These are phyloP conservation scores for Tuber melanosporum DNA, from an alignment of 495 filamentous ascomycete genomes.

Conservation along the genomic window DNA sequence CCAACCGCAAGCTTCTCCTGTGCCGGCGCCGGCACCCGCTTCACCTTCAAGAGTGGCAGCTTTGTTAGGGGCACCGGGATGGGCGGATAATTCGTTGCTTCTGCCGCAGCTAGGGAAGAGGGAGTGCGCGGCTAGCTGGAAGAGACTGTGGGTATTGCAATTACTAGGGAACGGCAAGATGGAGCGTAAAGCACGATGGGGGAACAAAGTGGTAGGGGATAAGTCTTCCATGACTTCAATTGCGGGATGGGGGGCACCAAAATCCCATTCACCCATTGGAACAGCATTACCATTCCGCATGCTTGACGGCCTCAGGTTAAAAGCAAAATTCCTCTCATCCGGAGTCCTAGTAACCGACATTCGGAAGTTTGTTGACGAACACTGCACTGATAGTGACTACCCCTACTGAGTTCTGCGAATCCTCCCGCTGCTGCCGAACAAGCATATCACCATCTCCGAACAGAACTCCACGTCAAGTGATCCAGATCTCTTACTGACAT, in stretches of 20 bases:
- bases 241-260: constrained; percentile 7
- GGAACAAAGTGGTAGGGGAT: constrained; percentile 33
- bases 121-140: constrained; percentile 52
- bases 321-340: constrained; percentile 62
- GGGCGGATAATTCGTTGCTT: constrained; percentile 42
- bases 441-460: constrained; percentile 62
- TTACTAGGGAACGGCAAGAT: constrained; percentile 63
- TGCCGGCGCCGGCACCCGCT: not conserved
- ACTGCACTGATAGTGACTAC: constrained; percentile 35
- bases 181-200: constrained; percentile 53
- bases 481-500: constrained; percentile 64
- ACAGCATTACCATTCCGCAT: constrained; percentile 74
- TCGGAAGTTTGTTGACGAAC: constrained; percentile 65
- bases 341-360: constrained; percentile 61
- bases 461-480: constrained; percentile 61
- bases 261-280: constrained; percentile 35
- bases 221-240: not conserved
- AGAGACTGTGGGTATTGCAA: constrained; percentile 56
- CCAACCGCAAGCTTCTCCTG: not conserved
- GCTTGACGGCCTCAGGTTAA: constrained; percentile 74
- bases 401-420: constrained; percentile 83
- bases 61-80: constrained; percentile 1
- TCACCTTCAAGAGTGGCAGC: constrained; percentile 13
- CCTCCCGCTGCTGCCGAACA: constrained; percentile 68
- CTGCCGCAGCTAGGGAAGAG: constrained; percentile 49